These are phyloP conservation scores for Lactarius trivialis DNA, from an alignment of 768 basidiomycete species.

Conservation along the genomic window DNA sequence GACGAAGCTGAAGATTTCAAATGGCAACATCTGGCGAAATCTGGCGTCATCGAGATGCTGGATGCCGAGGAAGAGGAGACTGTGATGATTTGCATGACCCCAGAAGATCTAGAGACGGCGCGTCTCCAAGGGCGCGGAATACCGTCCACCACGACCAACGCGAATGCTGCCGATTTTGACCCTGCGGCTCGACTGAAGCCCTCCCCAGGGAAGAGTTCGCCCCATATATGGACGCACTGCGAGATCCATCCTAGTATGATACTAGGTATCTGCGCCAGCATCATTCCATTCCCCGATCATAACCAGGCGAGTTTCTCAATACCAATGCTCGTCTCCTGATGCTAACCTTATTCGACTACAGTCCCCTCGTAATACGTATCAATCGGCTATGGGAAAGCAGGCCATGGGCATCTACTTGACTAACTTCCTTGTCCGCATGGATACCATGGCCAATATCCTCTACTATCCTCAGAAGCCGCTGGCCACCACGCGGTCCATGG, in stretches of 20 bases:
- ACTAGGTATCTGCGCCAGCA: slow-evolving; percentile 95
- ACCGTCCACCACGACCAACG: slow-evolving; percentile 51
- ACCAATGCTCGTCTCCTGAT: neutral
- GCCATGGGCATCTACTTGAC: slow-evolving; percentile 99
- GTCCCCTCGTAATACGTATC: slow-evolving; percentile 99
- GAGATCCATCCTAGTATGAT: slow-evolving; percentile 99
- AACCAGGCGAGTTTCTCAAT: slow-evolving; percentile 69
- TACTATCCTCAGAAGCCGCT: slow-evolving; percentile 99
- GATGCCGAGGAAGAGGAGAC: slow-evolving; percentile 99
- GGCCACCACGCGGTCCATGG: slow-evolving; percentile 98
- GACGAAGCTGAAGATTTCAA: slow-evolving; percentile 52
- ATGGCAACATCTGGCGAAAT: slow-evolving; percentile 81
- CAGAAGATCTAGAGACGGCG: slow-evolving; percentile 88
- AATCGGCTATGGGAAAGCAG: slow-evolving; percentile 99
- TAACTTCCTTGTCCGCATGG: slow-evolving; percentile 98
- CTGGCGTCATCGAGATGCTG: slow-evolving; percentile 86
- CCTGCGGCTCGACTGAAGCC: slow-evolving; percentile 86
- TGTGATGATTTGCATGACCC: slow-evolving; percentile 99
- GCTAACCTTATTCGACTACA: slow-evolving; percentile 30
- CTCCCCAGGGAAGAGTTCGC: slow-evolving; percentile 49
- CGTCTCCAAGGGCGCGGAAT: slow-evolving; percentile 46
- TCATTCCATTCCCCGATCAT: slow-evolving; percentile 99
- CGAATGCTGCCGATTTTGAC: slow-evolving; percentile 61
- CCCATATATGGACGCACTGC: slow-evolving; percentile 94
- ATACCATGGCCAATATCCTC: slow-evolving; percentile 99